These are phyloP conservation scores for Volvox africanus DNA, from an alignment of 139 green algal species.

Conservation along the genomic window DNA sequence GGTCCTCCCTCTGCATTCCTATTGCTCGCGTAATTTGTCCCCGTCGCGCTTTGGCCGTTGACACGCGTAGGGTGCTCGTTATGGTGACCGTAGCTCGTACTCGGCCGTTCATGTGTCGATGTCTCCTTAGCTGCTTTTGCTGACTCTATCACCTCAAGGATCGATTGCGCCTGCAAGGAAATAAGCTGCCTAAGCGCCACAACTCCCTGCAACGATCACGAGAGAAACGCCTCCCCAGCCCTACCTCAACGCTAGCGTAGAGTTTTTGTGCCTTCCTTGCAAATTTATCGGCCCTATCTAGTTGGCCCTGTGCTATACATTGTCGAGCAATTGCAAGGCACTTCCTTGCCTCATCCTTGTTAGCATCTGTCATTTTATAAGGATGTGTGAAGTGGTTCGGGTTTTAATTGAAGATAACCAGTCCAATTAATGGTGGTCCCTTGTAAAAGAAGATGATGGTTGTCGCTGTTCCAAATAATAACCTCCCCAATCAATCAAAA, in stretches of 20 bases:
- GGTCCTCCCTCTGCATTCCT: not conserved
- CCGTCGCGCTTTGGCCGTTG: not conserved
- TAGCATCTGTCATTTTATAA: conserved; percentile 38
- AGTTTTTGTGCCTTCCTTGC: conserved; percentile 45
- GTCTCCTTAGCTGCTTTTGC: not conserved
- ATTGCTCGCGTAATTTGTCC: not conserved
- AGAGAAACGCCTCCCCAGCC: not conserved
- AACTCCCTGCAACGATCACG: not conserved
- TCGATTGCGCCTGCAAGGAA: conserved; percentile 2
- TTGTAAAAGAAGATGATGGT: no score
- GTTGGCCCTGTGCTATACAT: not conserved
- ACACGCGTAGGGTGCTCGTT: not conserved
- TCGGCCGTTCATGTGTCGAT: not conserved
- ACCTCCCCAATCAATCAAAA: no score
- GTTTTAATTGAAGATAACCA: no score
- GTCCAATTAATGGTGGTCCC: no score
- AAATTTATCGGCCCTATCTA: conserved; percentile 52
- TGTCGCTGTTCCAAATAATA: no score
- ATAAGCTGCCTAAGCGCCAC: not conserved
- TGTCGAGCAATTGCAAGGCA: conserved; percentile 39
- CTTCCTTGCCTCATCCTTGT: conserved; percentile 44
- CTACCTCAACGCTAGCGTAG: conserved; percentile 44
- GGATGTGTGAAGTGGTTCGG: no score
- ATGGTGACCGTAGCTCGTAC: not conserved
- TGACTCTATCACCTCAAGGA: conserved; percentile 16